phyloP scores from a whole-genome alignment of 495 filamentous ascomycete species.

The Xylaria acuta region DNA sequence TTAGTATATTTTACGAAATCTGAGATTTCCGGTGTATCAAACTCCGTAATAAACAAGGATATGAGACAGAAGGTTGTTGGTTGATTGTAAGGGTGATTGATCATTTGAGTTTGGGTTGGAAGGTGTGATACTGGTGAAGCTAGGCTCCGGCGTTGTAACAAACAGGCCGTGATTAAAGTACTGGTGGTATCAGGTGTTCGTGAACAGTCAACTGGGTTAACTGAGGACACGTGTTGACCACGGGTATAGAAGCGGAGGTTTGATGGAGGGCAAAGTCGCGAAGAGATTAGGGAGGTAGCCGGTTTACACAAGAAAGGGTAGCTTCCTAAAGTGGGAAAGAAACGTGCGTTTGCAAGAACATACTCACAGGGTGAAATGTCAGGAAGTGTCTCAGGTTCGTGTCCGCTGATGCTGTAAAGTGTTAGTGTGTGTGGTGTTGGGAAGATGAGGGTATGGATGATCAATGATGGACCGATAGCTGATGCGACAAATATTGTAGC shows the following conservation, averaged over 20 bases:
- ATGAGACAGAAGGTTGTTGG: not conserved
- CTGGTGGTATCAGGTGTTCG: no score
- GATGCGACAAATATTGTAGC: not conserved
- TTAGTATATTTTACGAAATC: not conserved
- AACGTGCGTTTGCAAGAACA: not conserved
- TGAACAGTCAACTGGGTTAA: no score
- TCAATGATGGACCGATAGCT: not conserved
- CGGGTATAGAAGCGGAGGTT: no score
- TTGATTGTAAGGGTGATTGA: not conserved
- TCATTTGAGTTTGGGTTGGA: no score
- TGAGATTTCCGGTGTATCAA: not conserved
- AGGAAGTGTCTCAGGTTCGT: not conserved
- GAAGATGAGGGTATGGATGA: constrained; percentile 1
- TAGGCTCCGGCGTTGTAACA: no score
- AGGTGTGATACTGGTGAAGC: no score
- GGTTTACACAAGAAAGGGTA: not conserved
- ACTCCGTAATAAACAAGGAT: not conserved
- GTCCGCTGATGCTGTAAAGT: not conserved
- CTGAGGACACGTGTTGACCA: no score
- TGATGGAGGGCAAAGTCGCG: not conserved
- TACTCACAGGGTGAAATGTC: not conserved
- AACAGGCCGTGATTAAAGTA: no score
- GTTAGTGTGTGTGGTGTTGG: not conserved
- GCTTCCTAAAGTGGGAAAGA: not conserved
- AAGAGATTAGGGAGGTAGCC: not conserved